Base-by-base conservation (phyloP, 192 early-diverging fungal species). In the Entomortierella lignicola region DNA sequence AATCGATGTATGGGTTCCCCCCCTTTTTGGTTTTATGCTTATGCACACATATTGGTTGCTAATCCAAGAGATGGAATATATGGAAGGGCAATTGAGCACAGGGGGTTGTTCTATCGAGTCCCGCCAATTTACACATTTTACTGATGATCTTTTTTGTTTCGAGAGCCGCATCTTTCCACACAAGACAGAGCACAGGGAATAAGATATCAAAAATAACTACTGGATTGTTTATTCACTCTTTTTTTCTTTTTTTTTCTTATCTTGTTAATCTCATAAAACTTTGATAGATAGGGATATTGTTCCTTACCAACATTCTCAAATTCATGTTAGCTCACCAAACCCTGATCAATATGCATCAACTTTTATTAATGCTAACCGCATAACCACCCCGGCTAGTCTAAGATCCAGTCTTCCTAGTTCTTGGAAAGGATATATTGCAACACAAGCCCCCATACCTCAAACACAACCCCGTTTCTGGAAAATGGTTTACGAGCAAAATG, bases 381-480 rank as follows among this genome's bases (percentile, higher is more conserved):
- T 96, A 11, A 60, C 80, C 1, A 83, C 85, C 23, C 87, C 84
- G 31, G 62, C 69, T 29, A 77, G 72, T 1, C 81, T 88, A 32
- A 62, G 71, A 12, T 18, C 80, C 12, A 75, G 70, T 20, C 66
- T 77, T 4, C 74, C 74, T 2, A 2, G 17, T 1, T 21, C 57
- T 25, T 77, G 53, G 47, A 20, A 94, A 92, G 66, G 74, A 20
- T 99, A 96, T 66, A 98, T 99, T 80, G 91, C 92, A 0, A 89
- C 94, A 12, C 97, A 99, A 71, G 97, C 95, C 0, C 97, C 97
- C 10, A 69, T 97, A 44, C 86, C 84, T 0, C 80, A 83, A 13
- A 97, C 96, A 0, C 80, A 90, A 26, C 63, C 81, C 29, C 94
- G 94, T 60, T 98, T 99, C 79, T 99, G 97, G 97, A 85, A 85